A percentile compares a stretch with the other conserved stretches of the same genome.
These are phyloP conservation scores for Skeletonema marinoi DNA, from an alignment of 108 stramenopile species.

Conservation along the genomic window DNA sequence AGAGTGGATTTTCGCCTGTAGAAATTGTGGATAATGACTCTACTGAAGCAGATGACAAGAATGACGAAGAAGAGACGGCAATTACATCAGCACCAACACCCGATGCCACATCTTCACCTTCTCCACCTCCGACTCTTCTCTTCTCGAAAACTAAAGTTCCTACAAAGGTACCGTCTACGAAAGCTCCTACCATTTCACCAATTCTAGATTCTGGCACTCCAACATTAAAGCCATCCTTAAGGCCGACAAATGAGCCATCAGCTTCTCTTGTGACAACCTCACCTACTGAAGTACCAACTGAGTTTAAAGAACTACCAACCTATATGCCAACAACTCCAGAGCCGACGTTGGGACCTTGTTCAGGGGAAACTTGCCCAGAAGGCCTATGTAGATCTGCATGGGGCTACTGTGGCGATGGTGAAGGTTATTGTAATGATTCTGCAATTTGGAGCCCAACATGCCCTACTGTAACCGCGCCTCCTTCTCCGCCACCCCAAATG, in stretches of 20 bases:
- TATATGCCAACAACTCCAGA: constrained; percentile 28
- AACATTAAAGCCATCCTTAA: background rate
- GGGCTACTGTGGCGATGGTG: constrained; percentile 44
- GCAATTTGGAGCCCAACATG: constrained; percentile 41
- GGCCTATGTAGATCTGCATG: constrained; percentile 28
- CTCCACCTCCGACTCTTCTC: background rate
- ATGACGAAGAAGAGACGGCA: background rate
- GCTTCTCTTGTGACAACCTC: background rate
- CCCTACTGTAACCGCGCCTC: constrained; percentile 7
- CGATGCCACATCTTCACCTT: background rate
- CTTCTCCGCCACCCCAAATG: constrained; percentile 6
- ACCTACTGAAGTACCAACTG: background rate
- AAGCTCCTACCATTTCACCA: background rate
- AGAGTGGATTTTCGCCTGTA: background rate
- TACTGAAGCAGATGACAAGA: too few relatives aligned
- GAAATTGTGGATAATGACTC: background rate
- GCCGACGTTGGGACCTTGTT: constrained; percentile 42
- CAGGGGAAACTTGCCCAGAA: constrained; percentile 39
- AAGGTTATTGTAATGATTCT: constrained; percentile 34
- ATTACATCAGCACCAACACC: constrained; percentile 7
- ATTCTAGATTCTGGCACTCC: background rate
- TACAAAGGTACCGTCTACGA: background rate
- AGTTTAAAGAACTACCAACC: background rate
- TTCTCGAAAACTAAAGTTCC: background rate
- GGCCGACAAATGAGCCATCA: constrained; percentile 4